Conservation (phyloP, 108 stramenopile genomes). For the Parietichytrium sp. region DNA sequence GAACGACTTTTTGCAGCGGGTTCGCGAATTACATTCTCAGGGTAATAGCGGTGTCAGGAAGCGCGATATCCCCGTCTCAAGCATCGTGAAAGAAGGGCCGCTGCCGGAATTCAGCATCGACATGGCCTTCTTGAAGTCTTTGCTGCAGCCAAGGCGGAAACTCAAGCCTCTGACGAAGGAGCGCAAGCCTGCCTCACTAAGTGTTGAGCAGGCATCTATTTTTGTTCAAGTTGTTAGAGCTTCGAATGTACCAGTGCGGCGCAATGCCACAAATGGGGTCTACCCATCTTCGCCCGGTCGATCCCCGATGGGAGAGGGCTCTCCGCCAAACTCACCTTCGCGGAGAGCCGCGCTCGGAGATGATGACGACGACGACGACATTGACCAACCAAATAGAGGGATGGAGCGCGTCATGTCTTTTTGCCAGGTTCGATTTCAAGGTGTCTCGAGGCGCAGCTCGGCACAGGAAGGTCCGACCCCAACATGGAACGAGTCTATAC, state of each 20-base stretch:
- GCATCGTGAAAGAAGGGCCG: slow-evolving; percentile 39
- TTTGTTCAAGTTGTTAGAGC: slow-evolving; percentile 48
- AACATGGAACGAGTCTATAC: slow-evolving; percentile 67
- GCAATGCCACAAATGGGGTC: not conserved
- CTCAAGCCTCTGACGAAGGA: not conserved
- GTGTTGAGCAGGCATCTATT: slow-evolving; percentile 12
- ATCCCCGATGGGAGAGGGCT: not conserved
- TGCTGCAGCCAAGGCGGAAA: slow-evolving; percentile 10
- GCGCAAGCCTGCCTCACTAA: slow-evolving; percentile 26
- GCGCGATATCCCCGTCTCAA: not conserved
- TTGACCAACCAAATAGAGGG: not conserved
- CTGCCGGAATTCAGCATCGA: not conserved
- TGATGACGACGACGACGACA: not conserved
- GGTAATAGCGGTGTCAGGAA: not conserved
- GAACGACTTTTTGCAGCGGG: slow-evolving; percentile 37
- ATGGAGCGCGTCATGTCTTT: slow-evolving; percentile 48
- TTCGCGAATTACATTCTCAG: not conserved
- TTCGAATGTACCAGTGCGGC: slow-evolving; percentile 37
- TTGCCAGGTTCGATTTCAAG: slow-evolving; percentile 58
- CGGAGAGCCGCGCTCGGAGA: not conserved
- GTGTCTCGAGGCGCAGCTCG: slow-evolving; percentile 41
- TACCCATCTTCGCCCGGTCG: not conserved
- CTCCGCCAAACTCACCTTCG: not conserved
- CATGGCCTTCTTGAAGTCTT: not conserved
- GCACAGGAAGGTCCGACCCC: slow-evolving; percentile 56